Base-by-base conservation (phyloP, 2,329 filamentous ascomycete genomes). In the Furcasterigmium furcatum region DNA sequence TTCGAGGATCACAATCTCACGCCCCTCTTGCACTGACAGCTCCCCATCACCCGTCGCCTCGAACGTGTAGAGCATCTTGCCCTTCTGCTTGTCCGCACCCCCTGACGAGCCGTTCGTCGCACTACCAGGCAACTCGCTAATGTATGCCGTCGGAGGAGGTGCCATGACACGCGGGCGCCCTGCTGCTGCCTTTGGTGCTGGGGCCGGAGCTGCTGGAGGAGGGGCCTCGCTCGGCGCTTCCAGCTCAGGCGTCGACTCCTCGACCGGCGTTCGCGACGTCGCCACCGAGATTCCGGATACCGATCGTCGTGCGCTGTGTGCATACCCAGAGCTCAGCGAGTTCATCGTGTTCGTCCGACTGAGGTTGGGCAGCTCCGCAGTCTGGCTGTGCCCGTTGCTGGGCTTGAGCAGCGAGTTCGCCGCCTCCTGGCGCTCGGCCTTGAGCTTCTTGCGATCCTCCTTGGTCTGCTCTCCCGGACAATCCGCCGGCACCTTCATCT, bases 401-500 rank as follows among this genome's bases (percentile, higher is more conserved):
- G 79, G 72, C 34, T 71, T 72, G 7, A 80, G 63, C 20, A 79
- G 62, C 25, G 81, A 70, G 58, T 85, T 88, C 12, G 91, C 87
- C 5, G 84, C 77, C 48, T 88, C 85, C 67, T 97, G 92, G 49
- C 91, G 81, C 62, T 91, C 86, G 35, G 79, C 78, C 67, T 97
- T 97, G 55, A 95, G 76, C 58, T 91, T 95, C 74, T 96, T 99
- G 71, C 85, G 91, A 58, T 96, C 91, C 51, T 97, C 94, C 67
- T 97, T 99, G 52, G 77, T 85, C 61, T 94, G 83, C 61, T 97
- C 94, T 41, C 94, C 94, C 0, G 94, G 94, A 60, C 94, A 99
- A 61, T 96, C 89, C 8, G 94, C 88, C 1, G 94, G 91, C 0
- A 97, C 94, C 68, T 97, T 99, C 86, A 99, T 94, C 71, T 99